A percentile compares a stretch with the other conserved stretches of the same genome.
Conservation (phyloP, 108 stramenopile species). For the Stephanodiscus triporus region DNA sequence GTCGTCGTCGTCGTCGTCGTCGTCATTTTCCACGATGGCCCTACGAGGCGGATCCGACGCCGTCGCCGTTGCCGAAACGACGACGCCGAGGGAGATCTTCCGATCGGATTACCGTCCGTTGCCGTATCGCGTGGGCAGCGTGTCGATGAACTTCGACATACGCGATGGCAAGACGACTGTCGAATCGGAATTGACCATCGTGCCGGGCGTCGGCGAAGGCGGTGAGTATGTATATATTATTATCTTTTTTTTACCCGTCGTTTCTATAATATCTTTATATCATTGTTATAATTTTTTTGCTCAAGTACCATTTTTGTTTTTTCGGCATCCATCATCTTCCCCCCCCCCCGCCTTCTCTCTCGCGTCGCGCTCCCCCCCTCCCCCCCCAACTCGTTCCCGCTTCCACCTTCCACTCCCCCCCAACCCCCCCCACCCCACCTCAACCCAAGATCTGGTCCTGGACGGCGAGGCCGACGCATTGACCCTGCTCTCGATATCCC, state of each 20-base stretch:
- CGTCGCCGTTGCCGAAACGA: neutral
- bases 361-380: neutral
- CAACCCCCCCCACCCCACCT: neutral
- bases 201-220: constrained; percentile 7
- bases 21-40: neutral
- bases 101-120: constrained; percentile 71
- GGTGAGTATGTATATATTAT: too few species aligned
- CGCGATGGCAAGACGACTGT: constrained; percentile 72
- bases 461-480: constrained; percentile 84
- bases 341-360: too few species aligned
- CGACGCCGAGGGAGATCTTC: constrained; percentile 66
- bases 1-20: neutral
- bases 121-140: constrained; percentile 55
- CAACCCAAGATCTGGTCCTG: constrained; percentile 61
- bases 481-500: constrained; percentile 43
- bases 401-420: neutral
- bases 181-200: constrained; percentile 20
- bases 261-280: too few species aligned
- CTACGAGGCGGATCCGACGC: constrained; percentile 8
- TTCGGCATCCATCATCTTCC: too few species aligned
- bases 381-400: neutral
- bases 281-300: too few species aligned
- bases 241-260: too few species aligned
- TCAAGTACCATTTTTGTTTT: too few species aligned
- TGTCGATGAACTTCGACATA: constrained; percentile 79